Evolutionary conservation across 805 yeast species (phyloP).

Genomic region (Candida verbasci): DNA sequence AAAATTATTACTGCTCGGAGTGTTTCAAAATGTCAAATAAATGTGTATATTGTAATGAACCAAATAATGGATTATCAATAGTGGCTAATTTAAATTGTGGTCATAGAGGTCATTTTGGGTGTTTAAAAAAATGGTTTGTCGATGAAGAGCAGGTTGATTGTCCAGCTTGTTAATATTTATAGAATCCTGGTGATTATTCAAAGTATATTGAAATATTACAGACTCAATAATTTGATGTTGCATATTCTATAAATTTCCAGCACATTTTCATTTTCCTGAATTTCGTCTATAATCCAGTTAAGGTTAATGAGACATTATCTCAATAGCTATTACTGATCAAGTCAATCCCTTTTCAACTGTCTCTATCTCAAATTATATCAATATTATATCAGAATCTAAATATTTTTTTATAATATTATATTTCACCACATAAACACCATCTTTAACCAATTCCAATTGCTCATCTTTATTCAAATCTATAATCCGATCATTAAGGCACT

Average conservation of each 20-base stretch:
- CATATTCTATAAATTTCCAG: too few relatives aligned
- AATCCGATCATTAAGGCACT: conserved; percentile 33
- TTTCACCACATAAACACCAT: conserved; percentile 73
- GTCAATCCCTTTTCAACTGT: too few relatives aligned
- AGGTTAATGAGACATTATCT: too few relatives aligned
- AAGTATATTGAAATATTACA: too few relatives aligned
- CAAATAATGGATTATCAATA: conserved; percentile 67
- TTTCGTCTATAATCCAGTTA: too few relatives aligned
- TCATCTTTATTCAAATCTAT: conserved; percentile 25
- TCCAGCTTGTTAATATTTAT: conserved; percentile 69
- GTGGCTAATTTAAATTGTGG: conserved; percentile 66
- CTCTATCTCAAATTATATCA: too few relatives aligned
- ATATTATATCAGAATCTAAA: conserved; percentile 30
- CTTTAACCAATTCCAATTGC: conserved; percentile 53
- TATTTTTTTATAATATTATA: conserved; percentile 44
- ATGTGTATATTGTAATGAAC: conserved; percentile 77
- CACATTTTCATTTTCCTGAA: too few relatives aligned
- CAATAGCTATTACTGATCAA: too few relatives aligned
- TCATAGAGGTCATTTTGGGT: conserved; percentile 80
- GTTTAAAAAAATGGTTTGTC: conserved; percentile 74
- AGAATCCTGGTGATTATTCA: too few relatives aligned
- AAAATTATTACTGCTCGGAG: conserved; percentile 71
- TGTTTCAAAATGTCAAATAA: conserved; percentile 59
- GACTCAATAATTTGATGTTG: too few relatives aligned
- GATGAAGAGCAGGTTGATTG: conserved; percentile 63